Evolutionary conservation across 768 basidiomycete genomes (phyloP).

Genomic region (Hydnum rufescens): DNA sequence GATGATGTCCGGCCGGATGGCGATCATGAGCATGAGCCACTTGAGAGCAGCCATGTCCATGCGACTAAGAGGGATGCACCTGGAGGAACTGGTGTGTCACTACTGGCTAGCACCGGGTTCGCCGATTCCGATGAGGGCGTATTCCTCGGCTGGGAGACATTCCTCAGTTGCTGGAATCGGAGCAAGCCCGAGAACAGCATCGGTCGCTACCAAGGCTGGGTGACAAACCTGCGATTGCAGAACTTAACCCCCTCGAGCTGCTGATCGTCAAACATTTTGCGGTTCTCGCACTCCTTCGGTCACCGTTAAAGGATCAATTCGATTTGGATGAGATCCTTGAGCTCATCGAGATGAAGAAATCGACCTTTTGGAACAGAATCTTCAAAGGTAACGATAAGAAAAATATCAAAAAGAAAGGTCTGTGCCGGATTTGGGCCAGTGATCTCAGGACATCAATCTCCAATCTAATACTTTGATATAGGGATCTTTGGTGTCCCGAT

Average conservation of each 20-base stretch:
- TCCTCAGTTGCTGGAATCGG: constrained; percentile 78
- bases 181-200: constrained; percentile 74
- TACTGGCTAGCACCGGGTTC: neutral
- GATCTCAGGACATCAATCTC: neutral
- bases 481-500: constrained; percentile 89
- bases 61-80: neutral
- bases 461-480: constrained; percentile 16
- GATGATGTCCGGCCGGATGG: too few relatives aligned
- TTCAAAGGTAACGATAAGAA: constrained; percentile 73
- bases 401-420: constrained; percentile 52
- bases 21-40: constrained; percentile 2
- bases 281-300: constrained; percentile 56
- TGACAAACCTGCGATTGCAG: constrained; percentile 66
- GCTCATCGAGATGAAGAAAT: constrained; percentile 81
- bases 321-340: constrained; percentile 89
- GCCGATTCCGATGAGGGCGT: constrained; percentile 23
- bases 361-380: constrained; percentile 86
- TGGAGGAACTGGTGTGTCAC: neutral
- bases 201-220: constrained; percentile 63
- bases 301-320: constrained; percentile 59
- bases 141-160: constrained; percentile 89
- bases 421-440: constrained; percentile 17
- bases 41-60: neutral
- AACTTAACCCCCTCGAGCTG: constrained; percentile 65
- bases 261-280: constrained; percentile 86